phyloP scores from a whole-genome alignment of 2,329 filamentous ascomycete genomes.

The Colletotrichum orbiculare region DNA sequence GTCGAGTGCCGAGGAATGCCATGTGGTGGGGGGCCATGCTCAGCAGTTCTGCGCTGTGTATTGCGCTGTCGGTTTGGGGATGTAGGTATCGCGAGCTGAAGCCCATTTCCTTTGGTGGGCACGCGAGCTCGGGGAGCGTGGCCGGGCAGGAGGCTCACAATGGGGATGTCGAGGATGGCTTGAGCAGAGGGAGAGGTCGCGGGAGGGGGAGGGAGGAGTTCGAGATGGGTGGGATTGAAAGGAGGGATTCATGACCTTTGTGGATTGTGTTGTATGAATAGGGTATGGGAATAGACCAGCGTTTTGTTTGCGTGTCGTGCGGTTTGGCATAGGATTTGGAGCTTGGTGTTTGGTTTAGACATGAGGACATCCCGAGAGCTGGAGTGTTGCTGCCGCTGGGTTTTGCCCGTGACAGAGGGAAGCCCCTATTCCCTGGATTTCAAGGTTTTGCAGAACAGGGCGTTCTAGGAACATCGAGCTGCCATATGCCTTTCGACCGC shows the following conservation, averaged over 20 bases:
- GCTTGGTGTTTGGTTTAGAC: too few relatives aligned
- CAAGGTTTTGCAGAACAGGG: too few relatives aligned
- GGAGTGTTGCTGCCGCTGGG: too few relatives aligned
- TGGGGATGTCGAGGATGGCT: constrained; percentile 56
- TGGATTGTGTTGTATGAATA: neutral
- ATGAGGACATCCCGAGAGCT: too few relatives aligned
- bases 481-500: too few relatives aligned
- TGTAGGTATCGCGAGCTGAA: constrained; percentile 90
- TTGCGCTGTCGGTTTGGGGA: constrained; percentile 83
- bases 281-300: neutral
- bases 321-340: too few relatives aligned
- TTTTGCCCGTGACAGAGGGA: too few relatives aligned
- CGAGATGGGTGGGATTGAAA: constrained; percentile 70
- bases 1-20: constrained; percentile 77
- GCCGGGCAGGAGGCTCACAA: constrained; percentile 39
- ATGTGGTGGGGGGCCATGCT: constrained; percentile 85
- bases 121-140: constrained; percentile 44
- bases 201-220: constrained; percentile 69
- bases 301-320: neutral
- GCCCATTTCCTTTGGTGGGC: constrained; percentile 87
- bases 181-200: constrained; percentile 61
- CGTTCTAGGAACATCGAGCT: too few relatives aligned
- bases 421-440: too few relatives aligned
- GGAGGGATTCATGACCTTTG: constrained; percentile 35
- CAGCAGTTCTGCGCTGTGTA: constrained; percentile 56